Conservation (phyloP, 441 rosid genomes). For the Flueggea neowawraea region DNA sequence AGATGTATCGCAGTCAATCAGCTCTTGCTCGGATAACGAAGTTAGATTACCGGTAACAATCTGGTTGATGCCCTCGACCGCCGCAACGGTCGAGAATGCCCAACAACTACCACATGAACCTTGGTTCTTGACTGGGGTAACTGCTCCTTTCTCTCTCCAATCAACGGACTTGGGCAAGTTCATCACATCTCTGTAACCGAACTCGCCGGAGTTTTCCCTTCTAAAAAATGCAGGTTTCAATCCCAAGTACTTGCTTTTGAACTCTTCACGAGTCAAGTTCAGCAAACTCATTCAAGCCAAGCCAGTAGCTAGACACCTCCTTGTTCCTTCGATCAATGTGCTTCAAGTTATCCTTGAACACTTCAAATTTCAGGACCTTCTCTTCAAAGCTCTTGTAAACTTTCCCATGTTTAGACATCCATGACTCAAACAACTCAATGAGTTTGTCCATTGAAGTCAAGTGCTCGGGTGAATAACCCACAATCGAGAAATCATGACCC, state of each 20-base stretch:
- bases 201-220: conserved; percentile 27
- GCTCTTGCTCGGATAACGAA: conserved; percentile 84
- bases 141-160: conserved; percentile 96
- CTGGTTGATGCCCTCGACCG: conserved; percentile 92
- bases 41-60: conserved; percentile 82
- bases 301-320: conserved; percentile 72
- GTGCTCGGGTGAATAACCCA: conserved; percentile 69
- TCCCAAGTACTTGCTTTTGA: conserved; percentile 55
- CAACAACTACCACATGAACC: conserved; percentile 98
- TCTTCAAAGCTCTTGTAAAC: conserved; percentile 69
- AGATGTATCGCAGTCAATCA: conserved; percentile 86
- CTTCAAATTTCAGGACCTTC: conserved; percentile 68
- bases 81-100: conserved; percentile 98
- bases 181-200: conserved; percentile 39
- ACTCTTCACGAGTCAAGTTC: conserved; percentile 85
- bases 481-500: conserved; percentile 50
- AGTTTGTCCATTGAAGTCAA: conserved; percentile 66
- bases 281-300: conserved; percentile 76
- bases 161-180: conserved; percentile 75
- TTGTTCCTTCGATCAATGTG: conserved; percentile 83
- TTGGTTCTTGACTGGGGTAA: conserved; percentile 78
- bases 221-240: conserved; percentile 36
- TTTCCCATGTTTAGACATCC: conserved; percentile 67
- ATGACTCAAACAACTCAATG: conserved; percentile 71
- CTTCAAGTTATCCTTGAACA: conserved; percentile 73